Base-by-base conservation (phyloP, 345 rosid species). In the Nephelium lappaceum region DNA sequence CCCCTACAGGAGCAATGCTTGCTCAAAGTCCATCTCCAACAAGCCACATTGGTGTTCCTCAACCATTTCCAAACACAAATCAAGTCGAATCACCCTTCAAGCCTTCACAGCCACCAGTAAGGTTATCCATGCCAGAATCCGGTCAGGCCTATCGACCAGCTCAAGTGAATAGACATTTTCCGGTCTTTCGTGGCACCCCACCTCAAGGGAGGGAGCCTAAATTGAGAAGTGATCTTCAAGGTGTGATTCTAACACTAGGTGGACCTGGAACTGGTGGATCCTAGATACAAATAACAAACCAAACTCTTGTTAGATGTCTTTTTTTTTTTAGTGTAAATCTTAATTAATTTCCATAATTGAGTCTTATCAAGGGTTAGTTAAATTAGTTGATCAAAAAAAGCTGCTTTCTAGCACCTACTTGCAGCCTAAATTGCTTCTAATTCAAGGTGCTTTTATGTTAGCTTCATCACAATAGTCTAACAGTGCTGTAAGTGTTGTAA, bases 161-260 rank as follows among this genome's bases (percentile, higher is more conserved):
- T 62, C 87, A 82, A 69, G 75, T 63, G 67, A 78, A 31, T 14
- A 71, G 85, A 72, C 71, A 83, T 12, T 79, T 72, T 55, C 83
- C 75, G 3, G 72, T 75, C 8, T 27, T 24, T 15, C 66, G 75
- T 38, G 81, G 77, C 16, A 12, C 83, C 39, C 77, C 89, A 14
- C 62, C 81, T n/a, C 43, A 47, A 72, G 83, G 58, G 55, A 79
- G 83, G 69, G 87, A 85, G 68, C 73, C 87, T 45, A 84, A 84
- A 80, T 83, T 79, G n/a, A 83, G 88, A 78, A 87, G 82, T 79
- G 94, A 91, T 79, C 89, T 92, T 49, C 86, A 85, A 76, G 97
- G 90, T 41, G 91, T 92, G 80, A 85, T 92, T 57, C 83, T 92
- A 66, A 89, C 97, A 24, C 82, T 92, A 15, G 97, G 97, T 82